Evolutionary conservation across 148 eudicot species (phyloP), one percentile per base, ranked within the genome.

Genomic region (Chenopodium formosanum): DNA sequence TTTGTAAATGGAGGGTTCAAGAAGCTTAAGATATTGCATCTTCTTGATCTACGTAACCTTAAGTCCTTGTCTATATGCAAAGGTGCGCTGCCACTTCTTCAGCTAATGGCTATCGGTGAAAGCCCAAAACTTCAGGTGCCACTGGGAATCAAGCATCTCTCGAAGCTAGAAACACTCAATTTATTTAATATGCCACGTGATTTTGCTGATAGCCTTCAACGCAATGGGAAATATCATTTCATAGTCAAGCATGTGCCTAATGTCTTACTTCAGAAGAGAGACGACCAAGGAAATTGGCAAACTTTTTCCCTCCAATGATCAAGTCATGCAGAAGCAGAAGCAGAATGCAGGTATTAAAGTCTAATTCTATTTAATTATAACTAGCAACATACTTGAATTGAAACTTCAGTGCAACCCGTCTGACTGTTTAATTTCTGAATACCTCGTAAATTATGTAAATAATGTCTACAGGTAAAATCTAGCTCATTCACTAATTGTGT

Each of bases 61-160:
- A 48, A 23, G 34, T 48, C 52, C 47, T 50, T 83, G 48, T 25
- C 14, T 20, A 74, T 83, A 27, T 70, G 67, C 34, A 32, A 52
- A 66, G 82, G 74, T 53, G 82, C 85, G 4, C 60, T 83, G 44
- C 82, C 82, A 67, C 56, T 53, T 6, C 82, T 83, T 22, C 68
- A 74, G 47, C 75, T 75, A 69, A 20, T 83, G 79, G 74, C 75
- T 17, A 83, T 83, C 2, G 85, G 85, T 27, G 82, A 56, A 71
- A 72, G 82, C 68, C 4, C 8, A 25, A 23, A 44, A 20, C 58
- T 80, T 27, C 34, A 80, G 34, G 56, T 72, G 3, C 76, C 76
- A 5, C 46, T 10, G 19, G 86, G 76, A 32, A 75, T 80, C 27
- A 53, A 79, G 63, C 56, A 70, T 50, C 64, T 84, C 22, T 11